Base-by-base conservation (phyloP, 495 filamentous ascomycete species). In the Hypoxylon fuscum region DNA sequence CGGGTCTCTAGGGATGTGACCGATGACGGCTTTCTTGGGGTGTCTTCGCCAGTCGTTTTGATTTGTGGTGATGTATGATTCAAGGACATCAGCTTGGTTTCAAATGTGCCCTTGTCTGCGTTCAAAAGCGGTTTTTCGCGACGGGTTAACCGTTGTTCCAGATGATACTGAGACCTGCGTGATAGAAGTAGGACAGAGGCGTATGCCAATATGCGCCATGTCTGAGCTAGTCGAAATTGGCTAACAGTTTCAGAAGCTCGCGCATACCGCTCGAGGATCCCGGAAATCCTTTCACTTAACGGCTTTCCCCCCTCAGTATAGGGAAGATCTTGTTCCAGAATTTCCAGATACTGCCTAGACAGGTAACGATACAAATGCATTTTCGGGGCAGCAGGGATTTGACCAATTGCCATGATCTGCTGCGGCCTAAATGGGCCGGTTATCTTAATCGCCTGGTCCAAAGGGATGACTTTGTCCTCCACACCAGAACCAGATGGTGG, bases 171-270 rank as follows among this genome's bases (percentile, higher is more conserved):
- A 1, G 82, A 83, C 55, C 85, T 82, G 21, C 79, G 72, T 15
- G 78, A 73, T 1, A 91, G 78, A 38, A 91, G 80, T 52, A 90
- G 74, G 14, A 83, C 68, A 38, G 89, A 79, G 18, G 84, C 83
- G 54, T 83, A 87, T 17, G 83, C 85, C 14, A 92, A 70, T 27
- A 91, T 81, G 31, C 86, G 85, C 90, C 90, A 93, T 3, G 88
- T 91, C 66, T 92, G 90, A 6, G 90, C 86, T 10, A 91, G 74
- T 11, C 85, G 84, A 64, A 84, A 82, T 53, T 86, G 77, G 21
- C 82, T 82, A 21, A 83, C 76, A 12, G 79, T 77, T 59, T 88
- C 85, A 3, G 88, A 85, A 44, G 84, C 78, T 45, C 73, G 76
- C 9, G 88, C 88, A 74, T 89, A 92, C 22, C 79, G 76, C 50